phyloP scores from a whole-genome alignment of 345 rosid species.

The Toxicodendron radicans region DNA sequence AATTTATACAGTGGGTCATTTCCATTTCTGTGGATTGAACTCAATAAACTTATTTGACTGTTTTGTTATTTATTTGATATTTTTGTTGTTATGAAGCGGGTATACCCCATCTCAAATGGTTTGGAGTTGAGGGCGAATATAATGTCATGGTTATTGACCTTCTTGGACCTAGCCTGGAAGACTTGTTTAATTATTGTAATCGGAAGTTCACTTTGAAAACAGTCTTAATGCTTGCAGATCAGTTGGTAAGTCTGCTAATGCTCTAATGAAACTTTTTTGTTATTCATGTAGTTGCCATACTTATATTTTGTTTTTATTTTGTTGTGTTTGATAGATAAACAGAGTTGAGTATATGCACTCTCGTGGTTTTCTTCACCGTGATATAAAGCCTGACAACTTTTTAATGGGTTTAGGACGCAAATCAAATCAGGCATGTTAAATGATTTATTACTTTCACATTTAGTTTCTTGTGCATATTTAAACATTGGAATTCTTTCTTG shows the following conservation, averaged over 20 bases:
- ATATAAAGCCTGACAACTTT: slow-evolving; percentile 90
- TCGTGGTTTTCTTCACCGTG: slow-evolving; percentile 90
- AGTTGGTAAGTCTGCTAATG: slow-evolving; percentile 54
- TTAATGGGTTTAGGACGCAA: slow-evolving; percentile 93
- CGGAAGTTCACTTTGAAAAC: slow-evolving; percentile 75
- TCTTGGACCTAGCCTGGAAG: slow-evolving; percentile 94
- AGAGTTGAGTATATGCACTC: slow-evolving; percentile 92
- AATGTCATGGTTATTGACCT: slow-evolving; percentile 91
- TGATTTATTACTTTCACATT: neutral
- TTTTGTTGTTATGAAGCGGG: slow-evolving; percentile 51
- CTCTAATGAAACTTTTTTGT: neutral
- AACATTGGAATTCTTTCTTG: neutral
- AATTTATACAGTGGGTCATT: neutral
- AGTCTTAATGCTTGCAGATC: slow-evolving; percentile 94
- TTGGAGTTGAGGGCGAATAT: slow-evolving; percentile 82
- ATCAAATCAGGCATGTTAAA: slow-evolving; percentile 73
- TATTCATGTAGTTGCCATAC: slow-evolving; percentile 13
- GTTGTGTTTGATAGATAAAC: slow-evolving; percentile 48
- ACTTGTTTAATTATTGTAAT: slow-evolving; percentile 83
- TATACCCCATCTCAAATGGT: slow-evolving; percentile 91
- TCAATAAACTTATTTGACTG: neutral
- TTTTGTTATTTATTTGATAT: slow-evolving; percentile 5
- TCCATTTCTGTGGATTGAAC: slow-evolving; percentile 1
- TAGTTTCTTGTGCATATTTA: neutral
- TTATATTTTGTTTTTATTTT: slow-evolving; percentile 8